These are phyloP conservation scores for Syzygium jambos DNA, from an alignment of 345 rosid genomes.

Conservation along the genomic window DNA sequence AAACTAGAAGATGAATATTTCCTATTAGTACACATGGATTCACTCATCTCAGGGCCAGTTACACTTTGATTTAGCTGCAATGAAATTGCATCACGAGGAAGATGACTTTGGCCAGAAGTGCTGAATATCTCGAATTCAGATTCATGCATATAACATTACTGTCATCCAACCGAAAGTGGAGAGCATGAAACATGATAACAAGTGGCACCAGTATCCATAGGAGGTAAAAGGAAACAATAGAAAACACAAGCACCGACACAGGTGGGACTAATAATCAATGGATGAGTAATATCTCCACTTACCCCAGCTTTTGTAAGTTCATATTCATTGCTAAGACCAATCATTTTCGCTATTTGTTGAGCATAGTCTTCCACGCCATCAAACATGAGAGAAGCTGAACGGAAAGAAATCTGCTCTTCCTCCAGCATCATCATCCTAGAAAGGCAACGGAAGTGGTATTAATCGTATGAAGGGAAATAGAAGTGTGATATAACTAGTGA, in stretches of 20 bases:
- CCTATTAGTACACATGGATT: background rate
- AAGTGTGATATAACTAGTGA: background rate
- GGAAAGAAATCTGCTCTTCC: slow-evolving; percentile 90
- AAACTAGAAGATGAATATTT: background rate
- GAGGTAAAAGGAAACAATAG: background rate
- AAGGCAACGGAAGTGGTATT: background rate
- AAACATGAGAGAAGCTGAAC: slow-evolving; percentile 77
- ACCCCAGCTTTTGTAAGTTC: slow-evolving; percentile 89
- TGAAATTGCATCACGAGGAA: background rate
- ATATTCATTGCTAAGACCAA: slow-evolving; percentile 80
- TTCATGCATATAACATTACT: background rate
- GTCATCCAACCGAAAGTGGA: background rate
- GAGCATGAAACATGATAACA: background rate
- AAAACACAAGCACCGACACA: background rate
- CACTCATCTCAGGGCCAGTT: background rate
- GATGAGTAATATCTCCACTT: slow-evolving; percentile 12
- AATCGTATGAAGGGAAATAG: background rate
- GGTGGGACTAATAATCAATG: background rate
- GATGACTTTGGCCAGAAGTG: background rate
- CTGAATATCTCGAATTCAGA: background rate
- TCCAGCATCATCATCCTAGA: slow-evolving; percentile 98
- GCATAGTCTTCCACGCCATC: slow-evolving; percentile 98
- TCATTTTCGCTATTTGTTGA: slow-evolving; percentile 95
- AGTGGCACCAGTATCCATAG: background rate
- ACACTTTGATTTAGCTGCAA: background rate